Conservation (phyloP, 768 basidiomycete genomes). For the Rhodotorula graminis region DNA sequence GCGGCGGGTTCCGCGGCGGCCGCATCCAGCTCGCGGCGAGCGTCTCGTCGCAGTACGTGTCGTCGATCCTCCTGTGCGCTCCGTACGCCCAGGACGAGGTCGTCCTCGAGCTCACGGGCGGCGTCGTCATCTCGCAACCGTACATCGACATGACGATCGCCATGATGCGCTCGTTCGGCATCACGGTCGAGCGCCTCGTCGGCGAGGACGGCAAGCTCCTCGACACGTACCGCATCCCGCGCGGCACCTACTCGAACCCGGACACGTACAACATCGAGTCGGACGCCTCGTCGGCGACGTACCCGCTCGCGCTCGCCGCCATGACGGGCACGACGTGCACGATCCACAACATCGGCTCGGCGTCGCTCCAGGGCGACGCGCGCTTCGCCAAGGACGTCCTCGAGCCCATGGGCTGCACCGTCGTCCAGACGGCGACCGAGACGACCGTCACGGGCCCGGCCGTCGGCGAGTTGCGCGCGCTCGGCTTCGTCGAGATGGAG, state of each 20-base stretch:
- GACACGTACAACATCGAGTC: slow-evolving; percentile 75
- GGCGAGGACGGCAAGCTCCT: slow-evolving; percentile 59
- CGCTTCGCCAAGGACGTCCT: slow-evolving; percentile 88
- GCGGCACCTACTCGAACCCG: slow-evolving; percentile 70
- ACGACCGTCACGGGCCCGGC: slow-evolving; percentile 91
- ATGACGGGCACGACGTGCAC: slow-evolving; percentile 96
- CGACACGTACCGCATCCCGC: slow-evolving; percentile 84
- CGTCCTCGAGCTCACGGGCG: slow-evolving; percentile 82
- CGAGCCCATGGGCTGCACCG: slow-evolving; percentile 89
- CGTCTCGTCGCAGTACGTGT: slow-evolving; percentile 97
- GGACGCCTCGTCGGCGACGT: slow-evolving; percentile 92
- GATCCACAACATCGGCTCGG: slow-evolving; percentile 80
- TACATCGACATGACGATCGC: slow-evolving; percentile 99
- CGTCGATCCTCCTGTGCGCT: slow-evolving; percentile 90
- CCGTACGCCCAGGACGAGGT: slow-evolving; percentile 83
- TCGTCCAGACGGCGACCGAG: slow-evolving; percentile 76
- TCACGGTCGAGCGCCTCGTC: slow-evolving; percentile 63
- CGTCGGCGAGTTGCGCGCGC: slow-evolving; percentile 68
- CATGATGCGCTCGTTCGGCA: slow-evolving; percentile 92
- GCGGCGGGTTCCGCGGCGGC: slow-evolving; percentile 71
- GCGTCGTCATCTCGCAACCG: slow-evolving; percentile 93
- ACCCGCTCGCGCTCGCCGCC: slow-evolving; percentile 93
- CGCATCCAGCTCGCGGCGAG: slow-evolving; percentile 82
- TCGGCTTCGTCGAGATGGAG: slow-evolving; percentile 92
- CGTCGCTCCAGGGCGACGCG: slow-evolving; percentile 94